These are phyloP conservation scores for Hypoxylon sp. DNA, from an alignment of 2,329 filamentous ascomycete species.

Conservation along the genomic window DNA sequence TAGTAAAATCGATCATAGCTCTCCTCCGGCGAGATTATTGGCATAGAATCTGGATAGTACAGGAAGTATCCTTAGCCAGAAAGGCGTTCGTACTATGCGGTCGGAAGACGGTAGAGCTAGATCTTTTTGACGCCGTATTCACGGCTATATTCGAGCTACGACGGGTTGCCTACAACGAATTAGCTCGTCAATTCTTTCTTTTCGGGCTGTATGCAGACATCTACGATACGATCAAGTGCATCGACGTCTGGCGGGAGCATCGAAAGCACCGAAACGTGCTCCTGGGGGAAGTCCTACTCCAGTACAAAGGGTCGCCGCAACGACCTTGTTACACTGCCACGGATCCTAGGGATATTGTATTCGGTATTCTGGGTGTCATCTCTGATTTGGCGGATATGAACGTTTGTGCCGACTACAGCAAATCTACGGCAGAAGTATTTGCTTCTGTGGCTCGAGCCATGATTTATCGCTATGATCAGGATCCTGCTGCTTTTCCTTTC, in stretches of 20 bases:
- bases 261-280: background rate
- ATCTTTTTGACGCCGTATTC: background rate
- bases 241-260: background rate
- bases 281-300: background rate
- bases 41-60: background rate
- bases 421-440: background rate
- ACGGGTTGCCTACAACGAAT: background rate
- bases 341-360: background rate
- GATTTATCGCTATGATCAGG: background rate
- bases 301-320: background rate
- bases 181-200: background rate
- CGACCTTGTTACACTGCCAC: background rate
- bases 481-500: background rate
- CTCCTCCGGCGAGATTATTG: background rate
- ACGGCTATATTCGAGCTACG: background rate
- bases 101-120: background rate
- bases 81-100: background rate
- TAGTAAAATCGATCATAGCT: background rate
- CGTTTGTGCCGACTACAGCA: background rate
- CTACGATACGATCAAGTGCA: background rate
- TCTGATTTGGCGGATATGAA: background rate
- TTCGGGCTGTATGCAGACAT: background rate
- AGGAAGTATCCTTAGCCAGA: background rate
- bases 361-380: background rate
- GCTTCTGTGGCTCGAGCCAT: background rate